Evolutionary conservation across 192 early-diverging fungal genomes (phyloP).

Genomic region (Mycoemilia scoparia): DNA sequence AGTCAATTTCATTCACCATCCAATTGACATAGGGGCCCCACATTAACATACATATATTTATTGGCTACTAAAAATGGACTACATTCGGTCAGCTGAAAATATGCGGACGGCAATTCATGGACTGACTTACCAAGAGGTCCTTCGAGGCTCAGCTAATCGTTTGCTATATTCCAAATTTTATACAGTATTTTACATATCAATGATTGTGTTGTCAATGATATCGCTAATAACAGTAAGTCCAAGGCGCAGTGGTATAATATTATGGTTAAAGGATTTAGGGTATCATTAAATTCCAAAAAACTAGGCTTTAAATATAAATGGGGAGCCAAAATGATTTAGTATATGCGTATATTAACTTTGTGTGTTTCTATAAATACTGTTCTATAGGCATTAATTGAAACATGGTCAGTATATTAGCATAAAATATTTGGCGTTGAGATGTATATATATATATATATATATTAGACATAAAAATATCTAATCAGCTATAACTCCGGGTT

Average conservation of each 20-base stretch:
- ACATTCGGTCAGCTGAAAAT: not conserved
- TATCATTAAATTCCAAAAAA: too few relatives aligned
- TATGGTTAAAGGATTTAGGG: not conserved
- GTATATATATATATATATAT: too few relatives aligned
- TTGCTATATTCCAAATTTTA: slow-evolving; percentile 40
- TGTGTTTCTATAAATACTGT: too few relatives aligned
- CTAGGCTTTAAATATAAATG: too few relatives aligned
- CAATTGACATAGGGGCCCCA: too few relatives aligned
- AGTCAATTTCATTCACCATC: too few relatives aligned
- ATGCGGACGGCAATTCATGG: slow-evolving; percentile 13
- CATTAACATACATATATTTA: too few relatives aligned
- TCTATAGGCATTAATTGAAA: too few relatives aligned
- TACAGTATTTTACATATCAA: slow-evolving; percentile 30
- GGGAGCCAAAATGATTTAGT: too few relatives aligned
- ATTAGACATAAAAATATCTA: not conserved
- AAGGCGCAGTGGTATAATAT: not conserved
- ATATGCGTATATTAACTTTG: too few relatives aligned
- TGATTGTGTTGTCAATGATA: slow-evolving; percentile 28
- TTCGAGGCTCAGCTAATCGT: slow-evolving; percentile 36
- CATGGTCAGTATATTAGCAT: too few relatives aligned
- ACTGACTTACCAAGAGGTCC: slow-evolving; percentile 27
- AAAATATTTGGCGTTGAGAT: too few relatives aligned
- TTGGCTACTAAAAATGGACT: not conserved
- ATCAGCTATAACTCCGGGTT: not conserved
- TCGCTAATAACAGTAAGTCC: slow-evolving; percentile 24